phyloP scores from a whole-genome alignment of 345 rosid genomes.

The Geranium rotundifolium region DNA sequence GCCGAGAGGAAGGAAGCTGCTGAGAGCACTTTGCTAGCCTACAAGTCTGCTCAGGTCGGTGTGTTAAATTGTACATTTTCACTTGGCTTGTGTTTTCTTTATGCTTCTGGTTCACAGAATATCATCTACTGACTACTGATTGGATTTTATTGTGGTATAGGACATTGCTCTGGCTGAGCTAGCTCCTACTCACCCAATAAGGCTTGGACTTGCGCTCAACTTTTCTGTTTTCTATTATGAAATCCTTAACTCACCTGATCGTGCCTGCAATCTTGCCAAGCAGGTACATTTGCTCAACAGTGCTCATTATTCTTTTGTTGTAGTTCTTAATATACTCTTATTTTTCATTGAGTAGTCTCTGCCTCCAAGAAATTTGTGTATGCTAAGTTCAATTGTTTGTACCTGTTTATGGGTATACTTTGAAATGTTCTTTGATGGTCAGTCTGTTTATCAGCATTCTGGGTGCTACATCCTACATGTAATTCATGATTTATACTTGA shows the following conservation, averaged over 20 bases:
- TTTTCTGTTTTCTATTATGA: conserved; percentile 98
- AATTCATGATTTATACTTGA: too few relatives aligned
- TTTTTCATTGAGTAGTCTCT: neutral
- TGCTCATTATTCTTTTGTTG: neutral
- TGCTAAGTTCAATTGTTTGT: too few relatives aligned
- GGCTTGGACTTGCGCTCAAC: conserved; percentile 96
- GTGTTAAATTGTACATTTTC: neutral
- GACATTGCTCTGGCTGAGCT: conserved; percentile 85
- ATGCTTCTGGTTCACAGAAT: neutral
- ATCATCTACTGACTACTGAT: neutral
- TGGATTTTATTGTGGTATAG: conserved; percentile 25
- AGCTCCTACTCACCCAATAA: conserved; percentile 93
- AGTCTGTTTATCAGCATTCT: too few relatives aligned
- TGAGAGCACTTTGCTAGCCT: conserved; percentile 87
- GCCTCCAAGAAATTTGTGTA: neutral
- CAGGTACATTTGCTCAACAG: conserved; percentile 35
- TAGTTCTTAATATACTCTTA: conserved; percentile 2
- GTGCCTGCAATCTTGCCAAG: conserved; percentile 92
- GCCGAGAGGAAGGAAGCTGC: conserved; percentile 97
- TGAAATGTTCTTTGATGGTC: too few relatives aligned
- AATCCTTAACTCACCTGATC: conserved; percentile 95
- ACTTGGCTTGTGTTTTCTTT: conserved; percentile 1
- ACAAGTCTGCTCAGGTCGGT: conserved; percentile 90
- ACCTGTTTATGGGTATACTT: too few relatives aligned
- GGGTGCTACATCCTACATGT: too few relatives aligned